Evolutionary conservation across 345 rosid species (phyloP), one percentile per base, ranked within the genome.

Genomic region (Euphorbia pulcherrima): DNA sequence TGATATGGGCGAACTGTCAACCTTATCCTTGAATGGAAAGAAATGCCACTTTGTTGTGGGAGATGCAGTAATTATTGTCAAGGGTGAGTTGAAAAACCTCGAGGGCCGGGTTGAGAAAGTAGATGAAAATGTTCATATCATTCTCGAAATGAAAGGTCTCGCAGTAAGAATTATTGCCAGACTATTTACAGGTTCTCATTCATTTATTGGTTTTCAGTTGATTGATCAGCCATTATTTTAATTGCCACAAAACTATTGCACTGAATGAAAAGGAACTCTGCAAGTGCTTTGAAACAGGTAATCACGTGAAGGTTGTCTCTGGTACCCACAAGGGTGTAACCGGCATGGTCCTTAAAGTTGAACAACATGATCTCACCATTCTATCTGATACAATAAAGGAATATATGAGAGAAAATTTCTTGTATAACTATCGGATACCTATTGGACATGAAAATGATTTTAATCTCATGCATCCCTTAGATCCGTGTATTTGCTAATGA

Each of bases 91-190:
- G 7, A 94, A 87, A 79, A 89, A 84, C 76, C 82, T 94, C 62
- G 91, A 94, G 82, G 99, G 99, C 64, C 86, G 97, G 97, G 96
- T 91, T 64, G 97, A 94, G 87, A 94, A 94, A 79, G 99, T 91
- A 44, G 99, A 94, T 73, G 97, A 91, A 70, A 91, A 82, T 82
- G 95, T 91, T 26, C 88, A 86, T 74, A 87, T 94, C 72, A 84
- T 84, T 75, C 90, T 97, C 53, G 96, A 86, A 80, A 77, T 86
- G 90, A 86, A 91, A 81, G 99, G 81, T 71, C 96, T 94, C 75
- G 95, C 95, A 62, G 97, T 94, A 87, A 88, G 92, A 72, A 72
- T 29, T 26, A 46, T 50, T 53, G 17, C 60, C 30, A 29, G 29
- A 52, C 21, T 35, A 65, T 17, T 74, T 68, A 54, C 57, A 54